These are phyloP conservation scores for Pyrenophora tritici-repentis DNA, from an alignment of 2,329 filamentous ascomycete species.

Conservation along the genomic window DNA sequence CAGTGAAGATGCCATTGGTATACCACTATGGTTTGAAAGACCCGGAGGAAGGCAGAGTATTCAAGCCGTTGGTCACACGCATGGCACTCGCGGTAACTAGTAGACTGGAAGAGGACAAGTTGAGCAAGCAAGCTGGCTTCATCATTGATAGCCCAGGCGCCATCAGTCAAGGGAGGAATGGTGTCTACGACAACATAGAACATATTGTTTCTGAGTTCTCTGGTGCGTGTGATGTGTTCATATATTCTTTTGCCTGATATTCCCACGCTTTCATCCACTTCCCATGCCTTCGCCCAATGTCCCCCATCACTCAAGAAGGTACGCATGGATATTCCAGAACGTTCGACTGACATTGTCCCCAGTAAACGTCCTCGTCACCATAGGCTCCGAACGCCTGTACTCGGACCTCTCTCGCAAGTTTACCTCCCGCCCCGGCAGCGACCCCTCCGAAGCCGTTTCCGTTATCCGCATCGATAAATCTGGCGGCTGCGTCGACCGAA, in stretches of 20 bases:
- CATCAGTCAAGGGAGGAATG: conserved; percentile 65
- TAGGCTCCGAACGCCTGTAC: conserved; percentile 78
- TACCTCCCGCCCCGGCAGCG: conserved; percentile 47
- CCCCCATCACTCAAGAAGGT: not conserved
- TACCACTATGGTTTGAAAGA: conserved; percentile 82
- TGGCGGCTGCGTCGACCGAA: conserved; percentile 79
- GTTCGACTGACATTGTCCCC: conserved; percentile 32
- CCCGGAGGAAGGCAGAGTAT: conserved; percentile 72
- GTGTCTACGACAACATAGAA: conserved; percentile 74
- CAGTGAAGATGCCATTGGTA: conserved; percentile 88
- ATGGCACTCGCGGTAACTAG: conserved; percentile 79
- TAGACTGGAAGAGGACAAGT: conserved; percentile 74
- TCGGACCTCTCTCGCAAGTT: conserved; percentile 76
- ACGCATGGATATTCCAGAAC: not conserved
- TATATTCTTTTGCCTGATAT: conserved; percentile 1
- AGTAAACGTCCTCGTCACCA: conserved; percentile 79
- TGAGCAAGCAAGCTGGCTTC: conserved; percentile 73
- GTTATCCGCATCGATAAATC: conserved; percentile 83
- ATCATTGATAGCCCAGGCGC: conserved; percentile 83
- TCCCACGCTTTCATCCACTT: not conserved
- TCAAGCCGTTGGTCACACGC: conserved; percentile 73
- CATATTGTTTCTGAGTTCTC: conserved; percentile 75
- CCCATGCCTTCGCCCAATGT: not conserved
- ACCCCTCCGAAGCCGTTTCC: conserved; percentile 69
- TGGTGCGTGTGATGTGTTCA: conserved; percentile 54